Evolutionary conservation across 2,329 filamentous ascomycete genomes (phyloP).

Genomic region (Rhynchosporium agropyri): DNA sequence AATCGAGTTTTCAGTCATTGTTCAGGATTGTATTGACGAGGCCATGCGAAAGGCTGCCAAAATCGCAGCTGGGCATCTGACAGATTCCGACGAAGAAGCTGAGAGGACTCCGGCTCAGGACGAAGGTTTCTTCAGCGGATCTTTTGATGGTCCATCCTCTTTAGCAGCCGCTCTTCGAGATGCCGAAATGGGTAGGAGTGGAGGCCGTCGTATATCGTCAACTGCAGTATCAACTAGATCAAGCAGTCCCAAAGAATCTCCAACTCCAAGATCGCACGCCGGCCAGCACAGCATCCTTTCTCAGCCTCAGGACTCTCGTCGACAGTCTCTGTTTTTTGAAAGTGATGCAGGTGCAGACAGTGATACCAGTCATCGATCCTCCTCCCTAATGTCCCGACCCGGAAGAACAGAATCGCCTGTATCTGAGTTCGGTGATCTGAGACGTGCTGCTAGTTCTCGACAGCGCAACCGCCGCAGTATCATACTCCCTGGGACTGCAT

Average conservation of each 20-base stretch:
- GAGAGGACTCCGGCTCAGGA: slow-evolving; percentile 52
- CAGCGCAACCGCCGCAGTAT: slow-evolving; percentile 87
- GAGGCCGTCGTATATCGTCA: slow-evolving; percentile 55
- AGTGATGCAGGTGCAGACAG: slow-evolving; percentile 77
- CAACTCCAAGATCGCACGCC: slow-evolving; percentile 84
- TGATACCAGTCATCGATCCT: slow-evolving; percentile 84
- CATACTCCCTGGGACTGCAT: slow-evolving; percentile 77
- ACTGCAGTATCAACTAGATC: slow-evolving; percentile 71
- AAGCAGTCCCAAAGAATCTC: slow-evolving; percentile 86
- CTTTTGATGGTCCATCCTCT: slow-evolving; percentile 60
- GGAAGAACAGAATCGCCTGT: slow-evolving; percentile 85
- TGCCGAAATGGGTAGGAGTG: slow-evolving; percentile 37
- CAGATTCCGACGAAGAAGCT: slow-evolving; percentile 62
- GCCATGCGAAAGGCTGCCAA: slow-evolving; percentile 87
- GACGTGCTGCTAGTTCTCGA: slow-evolving; percentile 74
- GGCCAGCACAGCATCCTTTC: slow-evolving; percentile 60
- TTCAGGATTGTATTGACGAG: slow-evolving; percentile 93
- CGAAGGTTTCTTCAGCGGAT: slow-evolving; percentile 54
- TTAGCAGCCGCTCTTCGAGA: slow-evolving; percentile 56
- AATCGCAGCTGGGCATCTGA: slow-evolving; percentile 82
- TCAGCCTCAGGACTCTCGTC: slow-evolving; percentile 65
- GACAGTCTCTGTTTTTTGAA: slow-evolving; percentile 78
- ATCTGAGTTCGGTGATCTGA: slow-evolving; percentile 78
- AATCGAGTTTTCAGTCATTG: slow-evolving; percentile 87
- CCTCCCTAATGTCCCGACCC: slow-evolving; percentile 71